phyloP scores from a whole-genome alignment of 2,329 filamentous ascomycete genomes.

The Claviceps cyperi region DNA sequence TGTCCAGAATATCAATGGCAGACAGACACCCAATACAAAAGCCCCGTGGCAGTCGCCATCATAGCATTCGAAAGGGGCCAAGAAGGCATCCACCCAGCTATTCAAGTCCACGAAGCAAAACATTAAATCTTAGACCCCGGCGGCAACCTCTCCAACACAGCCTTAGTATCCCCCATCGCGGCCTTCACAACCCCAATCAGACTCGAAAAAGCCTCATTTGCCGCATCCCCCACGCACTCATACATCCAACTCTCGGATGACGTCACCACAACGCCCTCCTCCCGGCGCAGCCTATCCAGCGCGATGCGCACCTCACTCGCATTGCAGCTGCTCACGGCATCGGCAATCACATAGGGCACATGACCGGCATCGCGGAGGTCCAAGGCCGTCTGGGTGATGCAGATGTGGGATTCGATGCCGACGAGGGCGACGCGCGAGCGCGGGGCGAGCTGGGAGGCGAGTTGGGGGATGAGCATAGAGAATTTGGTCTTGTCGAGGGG shows the following conservation, averaged over 20 bases:
- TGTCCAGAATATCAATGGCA: no score
- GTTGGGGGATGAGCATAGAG: constrained; percentile 66
- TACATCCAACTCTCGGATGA: constrained; percentile 84
- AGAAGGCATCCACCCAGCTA: background rate
- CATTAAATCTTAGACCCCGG: constrained; percentile 40
- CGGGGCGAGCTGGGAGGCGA: constrained; percentile 28
- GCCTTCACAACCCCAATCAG: constrained; percentile 71
- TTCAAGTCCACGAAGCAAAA: no score
- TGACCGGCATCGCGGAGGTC: constrained; percentile 66
- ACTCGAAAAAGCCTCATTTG: constrained; percentile 54
- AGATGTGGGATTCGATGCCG: constrained; percentile 89
- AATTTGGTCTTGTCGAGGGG: constrained; percentile 79
- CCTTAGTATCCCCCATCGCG: constrained; percentile 53
- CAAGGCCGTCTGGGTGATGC: constrained; percentile 80
- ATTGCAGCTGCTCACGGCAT: constrained; percentile 83
- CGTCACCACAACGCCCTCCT: constrained; percentile 59
- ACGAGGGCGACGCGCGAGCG: constrained; percentile 57
- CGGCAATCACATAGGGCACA: constrained; percentile 72
- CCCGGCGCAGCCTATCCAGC: constrained; percentile 57
- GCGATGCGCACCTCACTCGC: constrained; percentile 67
- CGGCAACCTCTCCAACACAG: constrained; percentile 47
- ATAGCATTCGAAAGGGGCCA: background rate
- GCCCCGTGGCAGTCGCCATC: background rate
- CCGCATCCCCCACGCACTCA: constrained; percentile 76
- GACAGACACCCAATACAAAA: no score